These are phyloP conservation scores for Pseudoscleropodium purum DNA, from an alignment of 225 moss, liverwort and hornwort genomes.

Conservation along the genomic window DNA sequence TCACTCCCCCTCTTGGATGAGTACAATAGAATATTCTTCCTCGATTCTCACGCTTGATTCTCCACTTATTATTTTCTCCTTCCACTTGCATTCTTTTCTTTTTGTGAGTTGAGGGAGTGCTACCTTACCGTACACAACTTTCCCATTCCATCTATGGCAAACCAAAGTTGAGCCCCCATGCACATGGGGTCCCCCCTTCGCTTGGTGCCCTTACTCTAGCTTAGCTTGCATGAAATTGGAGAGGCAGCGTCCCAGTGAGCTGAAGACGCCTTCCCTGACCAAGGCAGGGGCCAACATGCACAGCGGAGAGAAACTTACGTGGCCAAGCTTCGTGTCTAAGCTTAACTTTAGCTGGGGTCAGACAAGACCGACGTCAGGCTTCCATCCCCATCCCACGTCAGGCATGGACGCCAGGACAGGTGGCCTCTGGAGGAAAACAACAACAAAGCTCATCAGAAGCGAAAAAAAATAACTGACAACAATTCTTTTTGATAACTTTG, in stretches of 20 bases:
- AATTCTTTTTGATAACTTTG: too few species aligned
- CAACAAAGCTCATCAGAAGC: neutral
- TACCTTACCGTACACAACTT: rapidly evolving
- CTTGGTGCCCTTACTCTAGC: too few species aligned
- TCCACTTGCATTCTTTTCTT: neutral
- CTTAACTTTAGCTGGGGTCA: too few species aligned
- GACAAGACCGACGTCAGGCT: neutral
- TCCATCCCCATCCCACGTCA: neutral
- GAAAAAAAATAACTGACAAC: neutral
- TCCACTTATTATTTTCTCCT: too few species aligned
- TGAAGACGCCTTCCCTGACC: neutral
- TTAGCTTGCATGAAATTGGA: neutral
- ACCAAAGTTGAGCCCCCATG: neutral
- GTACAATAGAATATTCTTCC: neutral
- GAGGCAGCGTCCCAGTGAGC: neutral
- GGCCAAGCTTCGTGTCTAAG: too few species aligned
- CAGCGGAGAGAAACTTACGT: neutral
- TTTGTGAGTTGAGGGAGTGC: neutral
- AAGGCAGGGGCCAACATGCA: too few species aligned
- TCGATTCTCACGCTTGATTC: neutral
- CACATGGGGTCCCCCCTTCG: too few species aligned
- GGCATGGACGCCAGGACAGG: neutral
- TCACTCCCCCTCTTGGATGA: rapidly evolving
- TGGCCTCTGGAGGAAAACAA: too few species aligned
- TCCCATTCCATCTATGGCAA: too few species aligned